These are phyloP conservation scores for Trametes coccinea DNA, from an alignment of 768 basidiomycete genomes.

Conservation along the genomic window DNA sequence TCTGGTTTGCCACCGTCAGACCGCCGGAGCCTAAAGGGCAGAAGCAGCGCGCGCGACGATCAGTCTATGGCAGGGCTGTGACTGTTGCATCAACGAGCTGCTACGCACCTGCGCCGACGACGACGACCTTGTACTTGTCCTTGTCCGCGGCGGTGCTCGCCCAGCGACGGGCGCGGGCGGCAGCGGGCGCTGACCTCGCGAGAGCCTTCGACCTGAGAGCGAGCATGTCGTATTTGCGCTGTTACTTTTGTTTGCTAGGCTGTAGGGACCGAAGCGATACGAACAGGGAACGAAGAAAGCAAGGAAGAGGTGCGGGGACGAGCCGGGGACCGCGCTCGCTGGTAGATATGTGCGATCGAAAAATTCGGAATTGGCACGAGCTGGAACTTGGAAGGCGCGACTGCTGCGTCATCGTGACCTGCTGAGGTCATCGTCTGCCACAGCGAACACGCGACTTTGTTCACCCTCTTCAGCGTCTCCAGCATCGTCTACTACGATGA, in stretches of 20 bases:
- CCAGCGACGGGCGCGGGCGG: slow-evolving; percentile 20
- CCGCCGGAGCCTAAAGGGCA: slow-evolving; percentile 69
- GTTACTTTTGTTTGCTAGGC: neutral
- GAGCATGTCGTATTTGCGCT: slow-evolving; percentile 10
- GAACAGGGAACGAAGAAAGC: neutral
- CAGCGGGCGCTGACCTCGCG: slow-evolving; percentile 15
- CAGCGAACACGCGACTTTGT: neutral
- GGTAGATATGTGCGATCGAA: slow-evolving; percentile 13
- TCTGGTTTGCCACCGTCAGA: slow-evolving; percentile 81
- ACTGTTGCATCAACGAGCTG: slow-evolving; percentile 8
- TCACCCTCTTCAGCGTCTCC: neutral
- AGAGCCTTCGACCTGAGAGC: slow-evolving; percentile 23
- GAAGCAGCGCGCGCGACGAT: slow-evolving; percentile 1
- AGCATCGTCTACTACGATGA: neutral
- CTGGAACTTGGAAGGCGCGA: neutral
- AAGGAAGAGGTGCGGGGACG: neutral
- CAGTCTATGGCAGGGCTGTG: slow-evolving; percentile 1
- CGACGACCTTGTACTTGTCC: slow-evolving; percentile 77
- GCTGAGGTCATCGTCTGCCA: neutral
- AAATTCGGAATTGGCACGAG: slow-evolving; percentile 20
- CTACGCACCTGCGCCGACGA: slow-evolving; percentile 81
- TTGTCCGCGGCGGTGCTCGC: slow-evolving; percentile 42
- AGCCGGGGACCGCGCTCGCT: neutral
- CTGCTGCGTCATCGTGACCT: slow-evolving; percentile 9
- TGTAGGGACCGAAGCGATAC: neutral